Evolutionary conservation across 1,284 basidiomycete genomes (phyloP), one percentile per base, ranked within the genome.

Genomic region (Retiboletus flavoniger): DNA sequence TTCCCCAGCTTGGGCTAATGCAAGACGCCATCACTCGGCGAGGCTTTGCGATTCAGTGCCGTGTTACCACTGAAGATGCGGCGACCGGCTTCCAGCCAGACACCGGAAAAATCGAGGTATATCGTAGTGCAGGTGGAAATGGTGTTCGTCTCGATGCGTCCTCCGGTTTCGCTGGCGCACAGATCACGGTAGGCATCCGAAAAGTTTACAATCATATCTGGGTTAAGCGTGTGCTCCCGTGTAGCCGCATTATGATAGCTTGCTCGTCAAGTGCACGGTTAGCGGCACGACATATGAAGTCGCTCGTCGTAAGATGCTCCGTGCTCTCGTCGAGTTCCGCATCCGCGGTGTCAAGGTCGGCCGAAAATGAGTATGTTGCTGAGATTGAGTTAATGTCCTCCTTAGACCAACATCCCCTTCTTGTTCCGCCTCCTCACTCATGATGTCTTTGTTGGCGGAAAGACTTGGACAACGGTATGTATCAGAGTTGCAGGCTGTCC

Each of bases 51-150:
- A 99, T 99, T 62, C 97, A 99, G 72, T 98, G 94, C 74, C 95
- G 97, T 79, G 85, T 99, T 74, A 99, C 97, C 41, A 99, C 97
- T n/a, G 97, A 99, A 75, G 96, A 99, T 73, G 85, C 97, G 9
- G 84, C 91, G 24, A 72, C 83, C 52, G 82, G 79, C 70, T 99
- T 99, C 91, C 94, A 98, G 75, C 97, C 97, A 34, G 97, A 99
- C 74, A 98, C 94, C 3, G 97, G 97, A 60, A 98, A 98, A 75
- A 99, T 99, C 64, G 96, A 99, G 70, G 97, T 99, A 34, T 99
- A 99, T 77, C 89, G 96, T 60, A 95, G 93, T 65, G 96, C 97
- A 41, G 97, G 97, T 75, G 97, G 97, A 60, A 99, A 98, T 72
- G 97, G 97, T 73, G 95, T 99, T 50, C 91, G 97, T 73, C 82